Conservation (phyloP, 306 rosid genomes). For the Cicer bijugum region DNA sequence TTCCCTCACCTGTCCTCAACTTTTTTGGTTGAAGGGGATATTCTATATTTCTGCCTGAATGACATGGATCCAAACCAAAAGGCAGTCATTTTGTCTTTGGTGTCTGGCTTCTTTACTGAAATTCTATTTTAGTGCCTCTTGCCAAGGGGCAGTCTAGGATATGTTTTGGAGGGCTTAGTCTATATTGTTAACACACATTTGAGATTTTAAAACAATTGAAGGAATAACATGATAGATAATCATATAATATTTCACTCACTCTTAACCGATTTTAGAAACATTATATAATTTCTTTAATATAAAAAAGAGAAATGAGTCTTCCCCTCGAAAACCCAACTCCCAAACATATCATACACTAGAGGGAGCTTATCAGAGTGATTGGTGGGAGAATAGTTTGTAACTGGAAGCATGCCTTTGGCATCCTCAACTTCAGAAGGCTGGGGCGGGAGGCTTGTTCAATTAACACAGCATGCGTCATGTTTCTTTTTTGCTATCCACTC, state of each 20-base stretch:
- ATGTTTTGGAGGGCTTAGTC: too few species aligned
- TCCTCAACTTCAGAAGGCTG: conserved; percentile 24
- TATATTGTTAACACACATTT: too few species aligned
- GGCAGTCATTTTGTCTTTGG: conserved; percentile 22
- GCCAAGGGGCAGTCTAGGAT: not conserved
- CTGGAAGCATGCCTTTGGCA: conserved; percentile 9
- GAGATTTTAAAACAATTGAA: too few species aligned
- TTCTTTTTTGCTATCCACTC: not conserved
- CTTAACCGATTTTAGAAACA: too few species aligned
- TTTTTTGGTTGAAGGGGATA: conserved; percentile 3
- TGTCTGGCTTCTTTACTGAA: not conserved
- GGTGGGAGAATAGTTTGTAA: not conserved
- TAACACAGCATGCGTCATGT: not conserved
- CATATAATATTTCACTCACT: too few species aligned
- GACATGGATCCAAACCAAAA: conserved; percentile 27
- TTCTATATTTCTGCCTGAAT: not conserved
- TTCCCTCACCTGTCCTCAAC: not conserved
- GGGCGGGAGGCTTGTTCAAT: conserved; percentile 30
- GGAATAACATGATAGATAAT: too few species aligned
- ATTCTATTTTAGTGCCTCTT: conserved; percentile 3
- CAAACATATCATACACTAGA: too few species aligned
- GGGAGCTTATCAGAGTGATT: conserved; percentile 14
- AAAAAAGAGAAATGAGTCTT: too few species aligned
- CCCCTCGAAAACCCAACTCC: too few species aligned
- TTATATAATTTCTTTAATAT: too few species aligned